A percentile compares a stretch with the other conserved stretches of the same genome.
phyloP scores from a whole-genome alignment of 1,284 basidiomycete species.

The Peniophora sp. region DNA sequence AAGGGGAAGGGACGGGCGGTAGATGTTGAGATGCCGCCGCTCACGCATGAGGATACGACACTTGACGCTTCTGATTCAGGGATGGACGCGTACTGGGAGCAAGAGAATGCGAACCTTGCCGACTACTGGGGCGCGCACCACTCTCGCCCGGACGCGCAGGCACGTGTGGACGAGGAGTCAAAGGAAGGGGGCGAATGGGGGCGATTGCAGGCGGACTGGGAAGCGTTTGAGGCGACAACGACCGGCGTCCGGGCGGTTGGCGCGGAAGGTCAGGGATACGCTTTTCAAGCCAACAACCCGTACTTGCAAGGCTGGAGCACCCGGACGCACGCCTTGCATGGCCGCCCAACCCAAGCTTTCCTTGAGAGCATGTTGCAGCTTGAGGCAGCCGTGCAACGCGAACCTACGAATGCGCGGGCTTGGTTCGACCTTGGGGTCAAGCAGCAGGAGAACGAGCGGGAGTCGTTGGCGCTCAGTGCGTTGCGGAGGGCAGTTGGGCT shows the following conservation, averaged over 20 bases:
- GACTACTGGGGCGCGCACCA: slow-evolving; percentile 43
- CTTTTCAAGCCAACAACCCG: slow-evolving; percentile 80
- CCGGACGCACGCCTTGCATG: slow-evolving; percentile 45
- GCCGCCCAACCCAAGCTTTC: slow-evolving; percentile 29
- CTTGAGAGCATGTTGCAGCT: slow-evolving; percentile 82
- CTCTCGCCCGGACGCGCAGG: slow-evolving; percentile 7
- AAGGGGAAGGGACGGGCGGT: slow-evolving; percentile 62
- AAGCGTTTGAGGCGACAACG: slow-evolving; percentile 65
- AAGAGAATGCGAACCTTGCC: slow-evolving; percentile 63
- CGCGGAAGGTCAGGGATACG: slow-evolving; percentile 37
- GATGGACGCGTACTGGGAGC: slow-evolving; percentile 62
- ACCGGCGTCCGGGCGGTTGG: slow-evolving; percentile 51
- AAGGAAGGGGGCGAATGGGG: slow-evolving; percentile 42
- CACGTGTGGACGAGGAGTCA: background rate
- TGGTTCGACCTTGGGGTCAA: slow-evolving; percentile 95
- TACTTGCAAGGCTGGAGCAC: slow-evolving; percentile 59
- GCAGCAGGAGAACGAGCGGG: slow-evolving; percentile 98
- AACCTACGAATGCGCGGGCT: slow-evolving; percentile 63
- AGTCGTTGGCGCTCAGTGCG: slow-evolving; percentile 85
- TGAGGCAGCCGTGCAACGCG: slow-evolving; percentile 83
- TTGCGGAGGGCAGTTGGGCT: slow-evolving; percentile 78
- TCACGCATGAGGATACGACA: background rate
- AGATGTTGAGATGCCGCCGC: slow-evolving; percentile 8
- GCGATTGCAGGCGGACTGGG: slow-evolving; percentile 77
- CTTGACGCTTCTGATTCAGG: background rate